phyloP scores from a whole-genome alignment of 257 asterid species.

The Anisodus acutangulus region DNA sequence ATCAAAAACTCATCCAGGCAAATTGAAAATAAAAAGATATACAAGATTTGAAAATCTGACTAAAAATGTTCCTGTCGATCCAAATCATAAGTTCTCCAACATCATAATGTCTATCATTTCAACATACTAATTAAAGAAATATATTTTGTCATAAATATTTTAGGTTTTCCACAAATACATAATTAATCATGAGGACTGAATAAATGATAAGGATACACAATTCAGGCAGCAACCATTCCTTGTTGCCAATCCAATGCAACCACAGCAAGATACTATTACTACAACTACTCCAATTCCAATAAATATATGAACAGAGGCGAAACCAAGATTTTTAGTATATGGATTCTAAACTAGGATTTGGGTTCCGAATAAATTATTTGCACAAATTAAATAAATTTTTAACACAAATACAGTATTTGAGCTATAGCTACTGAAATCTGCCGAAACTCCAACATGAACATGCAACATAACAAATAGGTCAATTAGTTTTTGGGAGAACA shows the following conservation, averaged over 20 bases:
- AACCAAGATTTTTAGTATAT: no score
- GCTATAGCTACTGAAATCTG: no score
- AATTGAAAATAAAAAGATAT: no score
- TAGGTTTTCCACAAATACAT: neutral
- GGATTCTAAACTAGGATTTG: no score
- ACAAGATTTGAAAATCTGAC: neutral
- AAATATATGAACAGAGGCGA: slow-evolving; percentile 69
- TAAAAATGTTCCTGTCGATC: neutral
- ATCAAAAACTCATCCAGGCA: neutral
- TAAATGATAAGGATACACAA: slow-evolving; percentile 71
- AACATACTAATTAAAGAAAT: neutral
- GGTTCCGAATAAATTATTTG: no score
- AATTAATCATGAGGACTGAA: neutral
- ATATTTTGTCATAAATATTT: neutral
- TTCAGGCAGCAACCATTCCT: slow-evolving; percentile 85
- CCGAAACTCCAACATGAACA: no score
- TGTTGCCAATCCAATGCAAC: slow-evolving; percentile 76
- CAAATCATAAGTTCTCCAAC: neutral
- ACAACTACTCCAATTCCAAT: slow-evolving; percentile 68
- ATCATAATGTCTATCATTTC: neutral
- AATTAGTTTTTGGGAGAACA: slow-evolving; percentile 3
- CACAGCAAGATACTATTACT: slow-evolving; percentile 74
- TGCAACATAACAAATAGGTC: slow-evolving; percentile 41
- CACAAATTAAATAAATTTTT: no score
- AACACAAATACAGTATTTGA: no score